phyloP scores from a whole-genome alignment of 805 yeast genomes.

The Yamadazyma phyllophila region DNA sequence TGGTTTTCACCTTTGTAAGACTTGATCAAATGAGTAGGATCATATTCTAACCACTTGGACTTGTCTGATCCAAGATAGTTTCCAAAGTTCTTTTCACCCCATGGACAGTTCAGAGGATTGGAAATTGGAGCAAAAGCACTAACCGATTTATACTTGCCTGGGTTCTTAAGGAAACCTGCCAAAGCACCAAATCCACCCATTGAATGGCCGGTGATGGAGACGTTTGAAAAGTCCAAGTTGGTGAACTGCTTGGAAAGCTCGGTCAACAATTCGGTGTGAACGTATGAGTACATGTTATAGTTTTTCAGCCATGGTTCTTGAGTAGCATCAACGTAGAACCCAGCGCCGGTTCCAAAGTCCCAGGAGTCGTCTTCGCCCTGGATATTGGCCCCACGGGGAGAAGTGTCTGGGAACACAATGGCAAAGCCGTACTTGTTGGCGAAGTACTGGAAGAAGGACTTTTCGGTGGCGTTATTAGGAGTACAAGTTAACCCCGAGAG shows the following conservation, averaged over 20 bases:
- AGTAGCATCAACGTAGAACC: conserved; percentile 87
- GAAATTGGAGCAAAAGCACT: conserved; percentile 90
- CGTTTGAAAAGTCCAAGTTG: conserved; percentile 59
- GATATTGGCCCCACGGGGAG: conserved; percentile 81
- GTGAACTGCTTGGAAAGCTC: conserved; percentile 42
- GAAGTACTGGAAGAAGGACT: conserved; percentile 81
- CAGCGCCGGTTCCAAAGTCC: conserved; percentile 95
- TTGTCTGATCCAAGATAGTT: conserved; percentile 70
- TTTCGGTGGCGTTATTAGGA: conserved; percentile 90
- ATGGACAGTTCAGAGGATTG: conserved; percentile 72
- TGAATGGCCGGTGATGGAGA: conserved; percentile 91
- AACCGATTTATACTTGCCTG: conserved; percentile 71
- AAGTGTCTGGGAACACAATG: conserved; percentile 91
- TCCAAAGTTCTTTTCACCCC: conserved; percentile 86
- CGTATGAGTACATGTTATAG: conserved; percentile 85
- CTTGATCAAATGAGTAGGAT: conserved; percentile 76
- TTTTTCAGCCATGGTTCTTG: conserved; percentile 65
- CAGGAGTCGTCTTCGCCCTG: conserved; percentile 80
- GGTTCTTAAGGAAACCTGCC: conserved; percentile 60
- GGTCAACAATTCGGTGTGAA: conserved; percentile 68
- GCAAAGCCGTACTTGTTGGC: conserved; percentile 85
- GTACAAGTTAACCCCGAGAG: conserved; percentile 91
- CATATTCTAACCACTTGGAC: conserved; percentile 69
- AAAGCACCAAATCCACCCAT: conserved; percentile 98
- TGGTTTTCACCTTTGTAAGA: conserved; percentile 50